Evolutionary conservation across 371 early-diverging fungal genomes (phyloP).

Genomic region (Mucor ambiguus): DNA sequence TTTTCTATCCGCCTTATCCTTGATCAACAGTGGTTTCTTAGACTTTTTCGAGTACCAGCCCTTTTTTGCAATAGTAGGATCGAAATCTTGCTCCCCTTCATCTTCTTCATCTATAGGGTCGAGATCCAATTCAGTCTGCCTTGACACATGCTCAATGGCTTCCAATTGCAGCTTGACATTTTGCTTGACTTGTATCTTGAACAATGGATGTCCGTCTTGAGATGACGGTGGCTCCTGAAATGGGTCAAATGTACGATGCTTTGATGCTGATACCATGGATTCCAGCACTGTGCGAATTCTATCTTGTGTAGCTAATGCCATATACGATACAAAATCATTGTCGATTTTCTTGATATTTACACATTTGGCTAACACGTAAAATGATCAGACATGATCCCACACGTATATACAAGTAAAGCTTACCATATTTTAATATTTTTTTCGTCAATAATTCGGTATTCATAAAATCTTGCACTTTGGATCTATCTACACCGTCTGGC

Average conservation of each 20-base stretch:
- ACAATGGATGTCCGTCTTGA: constrained; percentile 59
- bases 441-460: constrained; percentile 46
- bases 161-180: constrained; percentile 71
- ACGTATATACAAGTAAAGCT: background rate
- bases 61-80: background rate
- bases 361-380: constrained; percentile 31
- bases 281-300: constrained; percentile 66
- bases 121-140: constrained; percentile 57
- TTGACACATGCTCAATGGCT: constrained; percentile 71
- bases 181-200: constrained; percentile 65
- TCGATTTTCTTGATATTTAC: constrained; percentile 56
- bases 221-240: constrained; percentile 61
- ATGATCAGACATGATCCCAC: background rate
- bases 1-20: constrained; percentile 33
- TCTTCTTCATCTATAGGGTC: constrained; percentile 52
- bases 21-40: background rate
- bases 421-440: constrained; percentile 51
- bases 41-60: constrained; percentile 28
- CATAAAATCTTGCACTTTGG: constrained; percentile 60
- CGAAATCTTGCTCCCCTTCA: constrained; percentile 31
- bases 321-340: constrained; percentile 66
- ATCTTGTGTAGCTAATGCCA: constrained; percentile 75
- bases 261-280: constrained; percentile 69
- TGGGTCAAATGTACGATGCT: constrained; percentile 73
- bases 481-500: constrained; percentile 50